These are phyloP conservation scores for Kluyveromyces sp. DNA, from an alignment of 1,139 yeast species.

Conservation along the genomic window DNA sequence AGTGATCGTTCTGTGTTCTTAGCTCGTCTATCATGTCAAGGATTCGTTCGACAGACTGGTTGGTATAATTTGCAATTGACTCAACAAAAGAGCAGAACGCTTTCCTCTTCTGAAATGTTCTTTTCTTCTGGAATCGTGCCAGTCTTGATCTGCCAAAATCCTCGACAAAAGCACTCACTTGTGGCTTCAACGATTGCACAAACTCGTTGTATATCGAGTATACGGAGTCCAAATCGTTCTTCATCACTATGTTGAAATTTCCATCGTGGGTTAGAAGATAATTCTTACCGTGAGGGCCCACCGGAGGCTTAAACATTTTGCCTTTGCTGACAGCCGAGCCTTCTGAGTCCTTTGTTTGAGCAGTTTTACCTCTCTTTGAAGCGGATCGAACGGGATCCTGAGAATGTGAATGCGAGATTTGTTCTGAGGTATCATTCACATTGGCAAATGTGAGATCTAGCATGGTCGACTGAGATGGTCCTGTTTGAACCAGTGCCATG, in stretches of 20 bases:
- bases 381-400: background rate
- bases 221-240: slow-evolving; percentile 13
- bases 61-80: slow-evolving; percentile 8
- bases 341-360: slow-evolving; percentile 1
- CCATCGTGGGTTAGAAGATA: slow-evolving; percentile 12
- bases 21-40: slow-evolving; percentile 12
- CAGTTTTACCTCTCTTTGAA: background rate
- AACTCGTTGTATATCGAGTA: slow-evolving; percentile 15
- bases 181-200: slow-evolving; percentile 13
- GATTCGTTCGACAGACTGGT: slow-evolving; percentile 9
- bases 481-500: background rate
- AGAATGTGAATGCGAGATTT: background rate
- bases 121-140: slow-evolving; percentile 12
- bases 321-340: slow-evolving; percentile 11
- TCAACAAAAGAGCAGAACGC: slow-evolving; percentile 14
- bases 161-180: slow-evolving; percentile 11
- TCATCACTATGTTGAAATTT: slow-evolving; percentile 12
- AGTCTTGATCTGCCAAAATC: slow-evolving; percentile 13
- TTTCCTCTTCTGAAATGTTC: slow-evolving; percentile 15
- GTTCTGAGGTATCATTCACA: background rate
- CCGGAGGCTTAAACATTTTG: slow-evolving; percentile 11
- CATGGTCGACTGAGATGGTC: background rate
- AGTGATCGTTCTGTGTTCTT: slow-evolving; percentile 10
- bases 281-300: slow-evolving; percentile 10
- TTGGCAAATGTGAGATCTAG: background rate